These are phyloP conservation scores for Amanita jacksonii DNA, from an alignment of 768 basidiomycete genomes.

Conservation along the genomic window DNA sequence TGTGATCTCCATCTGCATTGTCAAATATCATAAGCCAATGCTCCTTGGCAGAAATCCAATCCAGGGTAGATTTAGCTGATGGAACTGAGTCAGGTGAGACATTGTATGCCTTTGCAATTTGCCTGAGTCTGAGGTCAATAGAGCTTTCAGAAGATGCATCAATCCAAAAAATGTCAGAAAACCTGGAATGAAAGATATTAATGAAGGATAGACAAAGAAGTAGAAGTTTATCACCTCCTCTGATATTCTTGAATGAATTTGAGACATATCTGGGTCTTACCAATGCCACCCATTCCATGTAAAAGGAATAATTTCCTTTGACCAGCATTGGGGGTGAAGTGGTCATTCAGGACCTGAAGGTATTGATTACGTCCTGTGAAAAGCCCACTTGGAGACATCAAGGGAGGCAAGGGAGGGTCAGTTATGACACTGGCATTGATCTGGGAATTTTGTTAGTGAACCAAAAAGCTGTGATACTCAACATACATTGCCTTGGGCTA, in stretches of 20 bases:
- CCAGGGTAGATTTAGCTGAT: slow-evolving; percentile 5
- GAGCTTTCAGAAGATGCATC: slow-evolving; percentile 14
- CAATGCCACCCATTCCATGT: slow-evolving; percentile 15
- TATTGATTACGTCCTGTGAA: slow-evolving; percentile 7
- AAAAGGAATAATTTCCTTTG: slow-evolving; percentile 11
- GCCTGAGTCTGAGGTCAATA: neutral
- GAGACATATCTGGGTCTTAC: slow-evolving; percentile 6
- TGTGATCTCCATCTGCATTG: slow-evolving; percentile 11
- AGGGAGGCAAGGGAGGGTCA: neutral
- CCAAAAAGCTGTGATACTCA: too few species aligned
- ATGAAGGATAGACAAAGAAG: neutral
- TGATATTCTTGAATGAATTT: slow-evolving; percentile 1
- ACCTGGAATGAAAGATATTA: slow-evolving; percentile 8
- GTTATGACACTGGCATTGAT: too few species aligned
- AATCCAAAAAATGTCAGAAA: slow-evolving; percentile 16
- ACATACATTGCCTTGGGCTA: too few species aligned
- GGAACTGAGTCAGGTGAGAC: neutral
- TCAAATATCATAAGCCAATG: slow-evolving; percentile 15
- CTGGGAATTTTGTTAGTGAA: too few species aligned
- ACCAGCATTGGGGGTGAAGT: slow-evolving; percentile 6
- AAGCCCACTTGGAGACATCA: neutral
- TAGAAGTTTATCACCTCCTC: neutral
- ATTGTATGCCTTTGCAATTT: slow-evolving; percentile 8
- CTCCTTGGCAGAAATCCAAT: slow-evolving; percentile 9
- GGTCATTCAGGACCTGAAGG: slow-evolving; percentile 7